Evolutionary conservation across 1,139 yeast genomes (phyloP).

Genomic region (Kazachstania sp.): DNA sequence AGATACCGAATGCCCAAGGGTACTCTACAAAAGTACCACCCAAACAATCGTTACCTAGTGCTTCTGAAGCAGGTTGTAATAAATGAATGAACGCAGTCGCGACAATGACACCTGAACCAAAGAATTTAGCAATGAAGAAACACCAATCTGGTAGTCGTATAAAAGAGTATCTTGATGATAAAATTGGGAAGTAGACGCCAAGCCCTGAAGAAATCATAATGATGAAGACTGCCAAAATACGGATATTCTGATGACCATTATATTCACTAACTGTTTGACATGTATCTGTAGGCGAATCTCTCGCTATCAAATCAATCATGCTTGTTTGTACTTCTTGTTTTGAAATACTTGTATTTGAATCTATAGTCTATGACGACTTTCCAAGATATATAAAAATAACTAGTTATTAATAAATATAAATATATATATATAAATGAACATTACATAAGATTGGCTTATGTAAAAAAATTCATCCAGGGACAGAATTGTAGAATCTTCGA

Average conservation of each 20-base stretch:
- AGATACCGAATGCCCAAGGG: conserved; percentile 60
- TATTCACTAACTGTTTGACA: conserved; percentile 26
- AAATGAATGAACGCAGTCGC: conserved; percentile 86
- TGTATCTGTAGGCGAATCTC: conserved; percentile 4
- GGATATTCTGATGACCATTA: conserved; percentile 40
- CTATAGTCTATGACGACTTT: no score
- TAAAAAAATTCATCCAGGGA: no score
- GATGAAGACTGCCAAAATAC: conserved; percentile 56
- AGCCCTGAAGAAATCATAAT: conserved; percentile 47
- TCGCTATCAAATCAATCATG: not conserved
- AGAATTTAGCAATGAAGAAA: conserved; percentile 63
- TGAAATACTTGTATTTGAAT: not conserved
- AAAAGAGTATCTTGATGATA: conserved; percentile 47
- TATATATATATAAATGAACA: no score
- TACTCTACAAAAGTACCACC: conserved; percentile 47
- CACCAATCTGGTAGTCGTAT: conserved; percentile 50
- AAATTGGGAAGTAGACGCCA: conserved; percentile 54
- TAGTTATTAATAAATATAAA: no score
- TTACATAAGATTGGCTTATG: no score
- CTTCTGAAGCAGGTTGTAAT: conserved; percentile 66
- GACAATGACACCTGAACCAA: conserved; percentile 87
- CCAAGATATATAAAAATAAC: no score
- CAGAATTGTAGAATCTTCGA: no score
- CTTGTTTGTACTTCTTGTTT: no score
- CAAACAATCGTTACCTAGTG: conserved; percentile 44